phyloP scores from a whole-genome alignment of 2,329 filamentous ascomycete species.

The Paramyrothecium sp. region DNA sequence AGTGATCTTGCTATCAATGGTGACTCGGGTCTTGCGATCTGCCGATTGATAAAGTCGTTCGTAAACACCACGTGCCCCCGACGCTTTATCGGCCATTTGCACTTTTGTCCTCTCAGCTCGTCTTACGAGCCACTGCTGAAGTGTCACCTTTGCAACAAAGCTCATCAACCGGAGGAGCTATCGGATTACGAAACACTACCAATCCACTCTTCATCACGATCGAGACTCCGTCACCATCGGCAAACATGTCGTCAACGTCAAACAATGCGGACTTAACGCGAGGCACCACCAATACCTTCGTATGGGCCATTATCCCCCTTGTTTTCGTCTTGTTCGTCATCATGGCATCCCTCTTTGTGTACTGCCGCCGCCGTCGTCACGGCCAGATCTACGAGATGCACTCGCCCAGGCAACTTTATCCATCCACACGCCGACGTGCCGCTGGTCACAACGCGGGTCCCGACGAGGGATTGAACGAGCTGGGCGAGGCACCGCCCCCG shows the following conservation, averaged over 20 bases:
- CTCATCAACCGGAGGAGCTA: not conserved
- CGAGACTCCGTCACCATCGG: not conserved
- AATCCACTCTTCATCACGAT: not conserved
- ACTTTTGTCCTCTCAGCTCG: not conserved
- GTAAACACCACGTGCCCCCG: not conserved
- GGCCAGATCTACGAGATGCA: not conserved
- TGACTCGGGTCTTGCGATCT: no score
- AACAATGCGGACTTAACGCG: not conserved
- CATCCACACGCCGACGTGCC: constrained; percentile 16
- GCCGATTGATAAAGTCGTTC: not conserved
- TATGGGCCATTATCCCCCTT: constrained; percentile 54
- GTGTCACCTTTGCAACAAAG: not conserved
- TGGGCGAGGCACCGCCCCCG: constrained; percentile 64
- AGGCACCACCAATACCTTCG: constrained; percentile 34
- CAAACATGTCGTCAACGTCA: not conserved
- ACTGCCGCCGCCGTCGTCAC: constrained; percentile 38
- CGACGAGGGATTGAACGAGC: constrained; percentile 60
- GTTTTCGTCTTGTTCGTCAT: constrained; percentile 31
- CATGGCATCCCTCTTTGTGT: constrained; percentile 32
- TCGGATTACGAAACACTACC: not conserved
- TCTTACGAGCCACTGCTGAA: not conserved
- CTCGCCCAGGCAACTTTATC: not conserved
- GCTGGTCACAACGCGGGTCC: constrained; percentile 21
- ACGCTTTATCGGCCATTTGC: not conserved
- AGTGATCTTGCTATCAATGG: not conserved